Base-by-base conservation (phyloP, 768 basidiomycete genomes). In the Gymnopilus dilepis region DNA sequence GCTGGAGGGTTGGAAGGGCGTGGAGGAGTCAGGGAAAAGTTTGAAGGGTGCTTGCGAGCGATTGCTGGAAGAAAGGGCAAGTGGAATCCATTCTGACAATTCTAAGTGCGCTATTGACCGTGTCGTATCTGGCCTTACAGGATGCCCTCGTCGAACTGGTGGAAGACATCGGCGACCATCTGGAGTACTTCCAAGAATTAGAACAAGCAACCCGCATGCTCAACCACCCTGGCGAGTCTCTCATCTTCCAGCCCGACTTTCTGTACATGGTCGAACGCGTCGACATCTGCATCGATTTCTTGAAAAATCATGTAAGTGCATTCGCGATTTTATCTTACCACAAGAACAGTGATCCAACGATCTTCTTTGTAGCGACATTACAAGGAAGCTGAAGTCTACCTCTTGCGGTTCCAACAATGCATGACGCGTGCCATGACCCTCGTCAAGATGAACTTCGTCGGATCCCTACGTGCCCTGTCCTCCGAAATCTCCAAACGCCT, bases 371-470 rank as follows among this genome's bases (percentile, higher is more conserved):
- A 99, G 95, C 86, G 94, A 64, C 89, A 95, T 72, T 99, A 89
- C 77, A 85, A 85, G 65, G 97, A 99, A 78, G 89, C 95, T 7
- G 95, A 98, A 68, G 80, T 99, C 19, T 98, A 97, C 73, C 80
- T 97, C n/a, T 83, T 99, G 30, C 88, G 97, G 22, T 99, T 96
- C 76, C 97, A 37, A 37, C 97, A 99, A 75, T 99, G 97, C 73
- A 91, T 99, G 86, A 97, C 95, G 0, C 87, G 97, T 26, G 92
- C 94, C 9, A 98, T 99, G 97, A 99, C 96, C 0, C 83, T 99
- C 43, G 94, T 99, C 78, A 97, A 93, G 75, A 96, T 99, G 88
- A 95, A 91, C 76, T 98, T 97, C 69, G 88, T 97, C 6, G 90
- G 89, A 4, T 90, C 92, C 7, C 79, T 99, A 6, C 83, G 90